Evolutionary conservation across 768 basidiomycete genomes (phyloP), one percentile per base, ranked within the genome.

Genomic region (Sistotremastrum niveocremeum): DNA sequence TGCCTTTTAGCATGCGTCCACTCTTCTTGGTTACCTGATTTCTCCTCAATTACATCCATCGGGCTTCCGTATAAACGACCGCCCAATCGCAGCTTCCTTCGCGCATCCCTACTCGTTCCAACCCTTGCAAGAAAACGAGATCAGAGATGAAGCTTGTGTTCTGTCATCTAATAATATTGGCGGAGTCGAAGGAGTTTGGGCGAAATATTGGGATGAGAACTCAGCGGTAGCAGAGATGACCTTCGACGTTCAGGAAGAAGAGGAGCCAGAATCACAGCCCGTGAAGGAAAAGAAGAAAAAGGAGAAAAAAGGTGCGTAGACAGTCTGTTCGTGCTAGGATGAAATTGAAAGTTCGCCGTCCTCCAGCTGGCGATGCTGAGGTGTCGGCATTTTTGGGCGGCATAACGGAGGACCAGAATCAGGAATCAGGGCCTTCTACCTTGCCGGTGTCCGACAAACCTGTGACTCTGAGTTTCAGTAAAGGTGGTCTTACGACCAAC

Each of bases 31-130:
- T 4, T 78, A 81, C n/a, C 83, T 79, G 5, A 85, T 95, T 79
- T 88, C 86, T 37, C 73, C 87, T 2, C 74, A 81, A 51, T 68
- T 85, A 8, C 89, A 95, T 60, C 91, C 94, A 0, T 77, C 79
- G n/a, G 94, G 94, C 4, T 97, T 97, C 64, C 74, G 87, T 6
- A 94, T 98, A 41, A 85, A 85, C 3, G 82, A 87, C 56, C 74
- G 79, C 32, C 84, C 90, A 1, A 84, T 91, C 7, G 91, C 91
- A 7, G 81, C 84, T 6, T 94, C 93, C 9, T 97, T 95, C 61
- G 89, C 89, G 39, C 86, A 91, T 62, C 79, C 84, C 1, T 81
- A 86, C 56, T 88, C 91, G 29, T 95, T 94, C 62, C 81, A 88
- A 56, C 81, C 81, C 28, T 71, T 87, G 28, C 71, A 79, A 20